Evolutionary conservation across 2,329 filamentous ascomycete genomes (phyloP).

Genomic region (Fusarium sp.): DNA sequence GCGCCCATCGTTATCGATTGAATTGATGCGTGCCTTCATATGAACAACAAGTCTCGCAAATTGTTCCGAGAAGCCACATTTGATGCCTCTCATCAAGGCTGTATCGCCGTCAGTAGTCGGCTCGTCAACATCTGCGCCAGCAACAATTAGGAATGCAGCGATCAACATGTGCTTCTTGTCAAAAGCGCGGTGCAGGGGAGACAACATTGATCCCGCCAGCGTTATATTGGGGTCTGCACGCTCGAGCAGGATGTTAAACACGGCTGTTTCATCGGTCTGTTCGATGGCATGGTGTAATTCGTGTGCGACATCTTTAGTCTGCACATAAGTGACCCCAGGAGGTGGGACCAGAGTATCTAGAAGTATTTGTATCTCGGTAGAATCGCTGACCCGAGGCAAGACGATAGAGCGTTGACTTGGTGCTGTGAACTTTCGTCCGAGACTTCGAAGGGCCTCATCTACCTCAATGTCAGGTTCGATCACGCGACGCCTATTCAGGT

Average conservation of each 20-base stretch:
- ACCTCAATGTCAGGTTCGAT: constrained; percentile 44
- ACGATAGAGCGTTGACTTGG: constrained; percentile 41
- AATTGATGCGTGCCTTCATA: constrained; percentile 39
- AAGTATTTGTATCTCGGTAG: constrained; percentile 45
- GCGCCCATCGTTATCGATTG: constrained; percentile 42
- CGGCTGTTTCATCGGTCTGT: constrained; percentile 39
- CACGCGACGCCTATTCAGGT: constrained; percentile 41
- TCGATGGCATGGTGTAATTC: constrained; percentile 44
- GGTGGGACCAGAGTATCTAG: constrained; percentile 44
- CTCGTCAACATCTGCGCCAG: constrained; percentile 45
- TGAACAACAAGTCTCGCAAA: constrained; percentile 44
- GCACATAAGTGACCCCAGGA: constrained; percentile 36
- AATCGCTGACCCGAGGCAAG: constrained; percentile 45
- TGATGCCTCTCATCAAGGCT: constrained; percentile 45
- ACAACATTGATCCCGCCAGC: constrained; percentile 44
- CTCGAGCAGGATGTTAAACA: constrained; percentile 42
- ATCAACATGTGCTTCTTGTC: constrained; percentile 43
- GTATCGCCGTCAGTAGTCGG: constrained; percentile 44
- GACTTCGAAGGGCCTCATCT: constrained; percentile 42
- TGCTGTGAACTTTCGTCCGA: constrained; percentile 41
- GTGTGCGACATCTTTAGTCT: constrained; percentile 37
- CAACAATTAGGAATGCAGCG: constrained; percentile 44
- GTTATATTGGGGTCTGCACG: constrained; percentile 45
- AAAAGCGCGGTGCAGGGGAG: constrained; percentile 45
- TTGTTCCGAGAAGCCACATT: constrained; percentile 45